phyloP scores from a whole-genome alignment of 768 basidiomycete species.

The Steccherinum ochraceum region DNA sequence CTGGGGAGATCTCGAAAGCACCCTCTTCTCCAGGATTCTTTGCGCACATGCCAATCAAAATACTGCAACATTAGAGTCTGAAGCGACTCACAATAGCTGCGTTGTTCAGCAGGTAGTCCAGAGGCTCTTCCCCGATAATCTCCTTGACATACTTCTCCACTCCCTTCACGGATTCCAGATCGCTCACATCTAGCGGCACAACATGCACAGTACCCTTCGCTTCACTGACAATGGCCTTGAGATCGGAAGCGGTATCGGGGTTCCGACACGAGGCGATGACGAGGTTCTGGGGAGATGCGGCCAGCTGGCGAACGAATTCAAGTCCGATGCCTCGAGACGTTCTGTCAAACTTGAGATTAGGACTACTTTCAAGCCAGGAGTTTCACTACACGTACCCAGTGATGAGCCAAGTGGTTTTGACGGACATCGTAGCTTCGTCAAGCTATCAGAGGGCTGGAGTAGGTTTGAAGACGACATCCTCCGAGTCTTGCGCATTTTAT shows the following conservation, averaged over 20 bases:
- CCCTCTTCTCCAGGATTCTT: conserved; percentile 21
- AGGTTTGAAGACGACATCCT: too few species aligned
- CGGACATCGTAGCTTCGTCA: too few species aligned
- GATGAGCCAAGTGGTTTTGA: too few species aligned
- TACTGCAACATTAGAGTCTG: not conserved
- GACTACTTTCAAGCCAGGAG: too few species aligned
- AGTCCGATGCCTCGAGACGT: conserved; percentile 26
- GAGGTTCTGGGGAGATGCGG: conserved; percentile 15
- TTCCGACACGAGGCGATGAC: conserved; percentile 27
- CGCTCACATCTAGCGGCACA: conserved; percentile 25
- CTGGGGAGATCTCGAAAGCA: conserved; percentile 20
- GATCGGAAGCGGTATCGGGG: conserved; percentile 16
- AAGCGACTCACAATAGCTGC: conserved; percentile 27
- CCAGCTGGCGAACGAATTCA: conserved; percentile 20
- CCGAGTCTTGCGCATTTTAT: too few species aligned
- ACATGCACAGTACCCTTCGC: conserved; percentile 27
- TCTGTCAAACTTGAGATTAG: too few species aligned
- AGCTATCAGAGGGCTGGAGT: too few species aligned
- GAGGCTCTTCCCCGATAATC: conserved; percentile 22
- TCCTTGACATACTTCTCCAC: conserved; percentile 19
- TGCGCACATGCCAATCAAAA: not conserved
- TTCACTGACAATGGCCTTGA: conserved; percentile 16
- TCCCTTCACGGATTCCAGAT: conserved; percentile 20
- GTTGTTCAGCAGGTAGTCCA: conserved; percentile 36
- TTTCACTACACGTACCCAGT: too few species aligned